A percentile compares a stretch with the other conserved stretches of the same genome.
Evolutionary conservation across 2,329 filamentous ascomycete genomes (phyloP).

Genomic region (Ophiobolus disseminans): DNA sequence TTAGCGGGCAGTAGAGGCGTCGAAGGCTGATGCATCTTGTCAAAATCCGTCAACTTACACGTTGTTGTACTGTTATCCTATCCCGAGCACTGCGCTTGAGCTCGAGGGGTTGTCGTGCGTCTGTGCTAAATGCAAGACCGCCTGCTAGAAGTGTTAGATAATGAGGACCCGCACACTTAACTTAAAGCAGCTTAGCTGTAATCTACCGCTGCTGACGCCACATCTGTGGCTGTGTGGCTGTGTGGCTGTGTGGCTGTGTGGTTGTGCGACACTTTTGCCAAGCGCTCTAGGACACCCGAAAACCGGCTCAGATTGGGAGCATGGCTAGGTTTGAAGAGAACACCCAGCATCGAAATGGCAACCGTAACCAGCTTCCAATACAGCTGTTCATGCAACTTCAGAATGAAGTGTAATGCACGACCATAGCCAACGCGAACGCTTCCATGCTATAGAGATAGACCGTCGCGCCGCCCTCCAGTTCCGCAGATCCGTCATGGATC

Average conservation of each 20-base stretch:
- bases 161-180: constrained; percentile 13
- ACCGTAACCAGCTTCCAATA: constrained; percentile 5
- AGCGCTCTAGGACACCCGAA: constrained; percentile 10
- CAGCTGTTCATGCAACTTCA: constrained; percentile 7
- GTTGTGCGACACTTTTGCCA: constrained; percentile 21
- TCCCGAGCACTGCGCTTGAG: background rate
- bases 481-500: constrained; percentile 15
- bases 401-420: constrained; percentile 13
- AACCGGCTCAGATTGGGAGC: constrained; percentile 10
- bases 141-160: constrained; percentile 17
- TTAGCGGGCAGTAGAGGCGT: background rate
- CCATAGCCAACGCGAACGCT: constrained; percentile 17
- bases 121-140: constrained; percentile 16
- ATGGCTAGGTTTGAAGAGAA: constrained; percentile 1
- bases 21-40: constrained; percentile 1
- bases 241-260: too few species aligned
- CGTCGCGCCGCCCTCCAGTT: constrained; percentile 9
- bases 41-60: background rate
- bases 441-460: constrained; percentile 14
- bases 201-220: constrained; percentile 15
- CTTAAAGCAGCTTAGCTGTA: constrained; percentile 13
- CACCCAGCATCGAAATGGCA: constrained; percentile 7
- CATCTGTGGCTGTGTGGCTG: too few species aligned
- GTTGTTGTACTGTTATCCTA: background rate
- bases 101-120: constrained; percentile 12